Base-by-base conservation (phyloP, 768 basidiomycete species). In the Lentinula boryana region DNA sequence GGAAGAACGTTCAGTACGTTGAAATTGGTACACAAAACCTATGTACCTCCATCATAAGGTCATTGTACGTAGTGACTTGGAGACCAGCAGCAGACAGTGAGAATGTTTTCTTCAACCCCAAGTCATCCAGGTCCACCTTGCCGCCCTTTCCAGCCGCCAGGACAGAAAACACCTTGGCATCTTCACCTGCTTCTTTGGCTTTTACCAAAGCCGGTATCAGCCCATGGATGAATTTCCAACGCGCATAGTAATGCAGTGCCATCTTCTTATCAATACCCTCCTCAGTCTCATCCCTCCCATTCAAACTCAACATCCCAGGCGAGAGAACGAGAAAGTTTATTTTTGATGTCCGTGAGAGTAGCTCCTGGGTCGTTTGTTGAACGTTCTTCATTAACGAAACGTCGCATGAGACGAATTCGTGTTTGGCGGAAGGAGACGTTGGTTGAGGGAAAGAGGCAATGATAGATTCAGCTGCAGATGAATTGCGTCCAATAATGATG, bases 231-330 rank as follows among this genome's bases (percentile, higher is more conserved):
- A 77, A 76, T 60, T 70, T 71, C 72, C 71, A 76, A n/a, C 76
- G 65, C 35, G 74, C 66, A 62, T 78, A 78, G 60, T 77, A 76
- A 46, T 74, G 70, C 27, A 77, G 50, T 10, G 72, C 75, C 27
- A 76, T 62, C 61, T 74, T 74, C 56, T 64, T 63, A 61, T 77
- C 77, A 44, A 77, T 69, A 4, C 77, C 76, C 61, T 77, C 76
- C 27, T 61, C 59, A 9, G 76, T 76, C 63, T 76, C 75, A 21
- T 68, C 67, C 33, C 75, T 60, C 12, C 74, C 71, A 60, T 62
- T 56, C 44, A 74, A 58, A 46, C 65, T 64, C 56, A 74, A 55
- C 43, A 73, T 64, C 2, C 75, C 76, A 3, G 71, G 66, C 1
- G 73, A 68, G 50, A 75, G 61, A n/a, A 76, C 72, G 62, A 77